Conservation (phyloP, 1,284 basidiomycete species). For the Sanguinoderma infundibulare region DNA sequence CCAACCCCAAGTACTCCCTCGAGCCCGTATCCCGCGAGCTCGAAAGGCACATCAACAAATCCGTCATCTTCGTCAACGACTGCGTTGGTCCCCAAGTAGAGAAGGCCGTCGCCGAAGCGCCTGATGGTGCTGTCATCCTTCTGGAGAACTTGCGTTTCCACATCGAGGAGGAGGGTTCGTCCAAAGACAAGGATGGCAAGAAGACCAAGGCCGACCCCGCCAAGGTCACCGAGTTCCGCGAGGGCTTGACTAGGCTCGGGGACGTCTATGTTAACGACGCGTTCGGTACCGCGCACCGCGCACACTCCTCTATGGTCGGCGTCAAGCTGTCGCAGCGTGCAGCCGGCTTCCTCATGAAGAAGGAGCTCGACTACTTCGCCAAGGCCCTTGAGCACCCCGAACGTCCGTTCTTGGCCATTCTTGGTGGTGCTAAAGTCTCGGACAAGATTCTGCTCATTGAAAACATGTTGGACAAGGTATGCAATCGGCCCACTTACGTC, state of each 20-base stretch:
- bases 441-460: slow-evolving; percentile 99
- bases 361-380: slow-evolving; percentile 98
- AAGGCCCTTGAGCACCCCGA: slow-evolving; percentile 96
- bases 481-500: slow-evolving; percentile 1
- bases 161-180: slow-evolving; percentile 96
- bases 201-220: slow-evolving; percentile 92
- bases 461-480: slow-evolving; percentile 98
- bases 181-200: slow-evolving; percentile 90
- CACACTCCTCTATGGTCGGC: slow-evolving; percentile 99
- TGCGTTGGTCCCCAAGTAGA: slow-evolving; percentile 90
- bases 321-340: slow-evolving; percentile 93
- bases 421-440: slow-evolving; percentile 98
- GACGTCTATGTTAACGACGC: slow-evolving; percentile 99
- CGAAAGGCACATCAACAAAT: slow-evolving; percentile 68
- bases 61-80: slow-evolving; percentile 86
- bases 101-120: slow-evolving; percentile 73
- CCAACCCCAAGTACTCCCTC: slow-evolving; percentile 89
- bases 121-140: slow-evolving; percentile 84
- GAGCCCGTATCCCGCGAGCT: slow-evolving; percentile 84
- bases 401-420: slow-evolving; percentile 96
- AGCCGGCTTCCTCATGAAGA: slow-evolving; percentile 97
- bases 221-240: slow-evolving; percentile 85
- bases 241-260: slow-evolving; percentile 88
- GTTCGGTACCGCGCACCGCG: slow-evolving; percentile 98
- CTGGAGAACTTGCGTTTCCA: slow-evolving; percentile 99